Conservation (phyloP, 306 rosid species). For the Senna tora region DNA sequence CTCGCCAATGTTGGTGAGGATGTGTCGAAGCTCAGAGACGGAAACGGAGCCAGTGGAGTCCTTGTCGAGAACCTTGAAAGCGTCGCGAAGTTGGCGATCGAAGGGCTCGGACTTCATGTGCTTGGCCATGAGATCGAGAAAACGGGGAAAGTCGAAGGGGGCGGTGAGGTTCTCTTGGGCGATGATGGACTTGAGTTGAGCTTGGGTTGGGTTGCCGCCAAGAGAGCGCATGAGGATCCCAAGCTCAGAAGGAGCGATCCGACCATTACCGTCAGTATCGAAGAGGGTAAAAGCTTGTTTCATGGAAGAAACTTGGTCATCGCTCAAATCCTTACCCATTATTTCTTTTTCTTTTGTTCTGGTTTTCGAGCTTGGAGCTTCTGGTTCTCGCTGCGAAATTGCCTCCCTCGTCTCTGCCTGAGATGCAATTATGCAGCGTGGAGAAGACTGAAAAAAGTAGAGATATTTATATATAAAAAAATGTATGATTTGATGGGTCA, state of each 20-base stretch:
- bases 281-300: constrained; percentile 94
- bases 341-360: too few relatives aligned
- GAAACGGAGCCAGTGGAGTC: constrained; percentile 66
- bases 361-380: constrained; percentile 35
- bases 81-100: constrained; percentile 76
- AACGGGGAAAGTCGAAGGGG: constrained; percentile 71
- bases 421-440: too few relatives aligned
- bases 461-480: too few relatives aligned
- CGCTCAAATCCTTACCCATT: constrained; percentile 96
- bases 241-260: constrained; percentile 92
- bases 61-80: constrained; percentile 81
- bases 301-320: constrained; percentile 92
- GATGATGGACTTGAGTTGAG: constrained; percentile 81
- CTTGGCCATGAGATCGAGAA: constrained; percentile 68
- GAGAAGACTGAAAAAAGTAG: too few relatives aligned
- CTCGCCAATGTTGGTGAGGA: constrained; percentile 81
- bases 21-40: constrained; percentile 86
- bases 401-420: too few relatives aligned
- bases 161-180: constrained; percentile 61
- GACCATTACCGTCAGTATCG: constrained; percentile 83
- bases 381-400: too few relatives aligned
- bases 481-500: too few relatives aligned
- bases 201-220: constrained; percentile 97
- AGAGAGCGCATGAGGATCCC: constrained; percentile 98
- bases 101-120: constrained; percentile 83